Conservation (phyloP, 768 basidiomycete species). For the Clavaria fumosa region DNA sequence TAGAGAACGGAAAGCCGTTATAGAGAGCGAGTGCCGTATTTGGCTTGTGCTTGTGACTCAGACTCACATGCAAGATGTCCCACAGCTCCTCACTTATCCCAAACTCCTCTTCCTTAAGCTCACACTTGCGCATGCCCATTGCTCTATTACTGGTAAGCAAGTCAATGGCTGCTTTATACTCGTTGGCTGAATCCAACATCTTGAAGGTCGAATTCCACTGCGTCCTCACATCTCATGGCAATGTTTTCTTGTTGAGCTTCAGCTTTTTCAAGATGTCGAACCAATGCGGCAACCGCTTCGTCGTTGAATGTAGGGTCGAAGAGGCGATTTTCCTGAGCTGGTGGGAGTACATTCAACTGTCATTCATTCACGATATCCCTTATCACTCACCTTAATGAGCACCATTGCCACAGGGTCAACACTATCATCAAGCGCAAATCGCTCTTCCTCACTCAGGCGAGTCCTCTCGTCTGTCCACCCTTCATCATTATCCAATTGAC, state of each 20-base stretch:
- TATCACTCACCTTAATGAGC: slow-evolving; percentile 8
- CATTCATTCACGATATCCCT: background rate
- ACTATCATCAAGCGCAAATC: background rate
- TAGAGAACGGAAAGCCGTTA: background rate
- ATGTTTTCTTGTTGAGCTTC: slow-evolving; percentile 6
- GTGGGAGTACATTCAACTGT: background rate
- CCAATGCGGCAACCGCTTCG: slow-evolving; percentile 19
- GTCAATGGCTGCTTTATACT: slow-evolving; percentile 13
- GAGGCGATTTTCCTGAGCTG: slow-evolving; percentile 12
- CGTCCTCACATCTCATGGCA: slow-evolving; percentile 21
- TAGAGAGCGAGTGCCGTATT: slow-evolving; percentile 1
- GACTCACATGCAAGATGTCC: background rate
- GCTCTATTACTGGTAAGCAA: slow-evolving; percentile 9
- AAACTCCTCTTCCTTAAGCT: slow-evolving; percentile 13
- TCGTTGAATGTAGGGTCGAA: slow-evolving; percentile 17
- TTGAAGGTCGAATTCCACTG: slow-evolving; percentile 23
- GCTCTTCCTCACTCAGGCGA: background rate
- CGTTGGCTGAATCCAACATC: slow-evolving; percentile 18
- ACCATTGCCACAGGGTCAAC: slow-evolving; percentile 1
- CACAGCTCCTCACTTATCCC: background rate
- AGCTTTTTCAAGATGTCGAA: slow-evolving; percentile 5
- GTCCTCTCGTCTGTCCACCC: background rate
- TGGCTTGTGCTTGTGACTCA: slow-evolving; percentile 2
- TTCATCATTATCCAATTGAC: background rate
- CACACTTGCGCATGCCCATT: slow-evolving; percentile 8